Base-by-base conservation (phyloP, 2,329 filamentous ascomycete species). In the Verticillium dahliae region DNA sequence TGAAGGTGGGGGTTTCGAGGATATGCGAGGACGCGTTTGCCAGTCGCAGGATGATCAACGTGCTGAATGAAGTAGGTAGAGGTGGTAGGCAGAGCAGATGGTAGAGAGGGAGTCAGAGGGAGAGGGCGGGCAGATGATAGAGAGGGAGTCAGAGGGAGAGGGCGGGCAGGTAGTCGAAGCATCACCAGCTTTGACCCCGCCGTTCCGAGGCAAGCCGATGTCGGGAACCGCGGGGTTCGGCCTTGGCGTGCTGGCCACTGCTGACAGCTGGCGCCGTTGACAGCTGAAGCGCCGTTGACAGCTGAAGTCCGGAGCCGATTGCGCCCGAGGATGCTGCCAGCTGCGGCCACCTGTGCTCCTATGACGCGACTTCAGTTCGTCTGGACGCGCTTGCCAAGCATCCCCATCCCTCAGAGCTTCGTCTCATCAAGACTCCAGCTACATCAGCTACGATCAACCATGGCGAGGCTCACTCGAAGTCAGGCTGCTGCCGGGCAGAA, bases 201-300 rank as follows among this genome's bases (percentile, higher is more conserved):
- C 56, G 41, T 58, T 31, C 56, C 56, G 56, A 58, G 56, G 37
- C 56, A 41, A 58, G 56, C 56, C 56, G 56, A 58, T 7, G 14
- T 27, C 56, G 35, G 56, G n/a, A 33, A 18, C 18, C 15, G 11
- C 13, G 39, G 39, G 39, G 39, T 41, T 3, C 5, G 27, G 35
- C 35, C 9, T 13, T 37, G 2, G 35, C 35, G 35, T 7, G 35
- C 35, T 27, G 27, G 27, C 3, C 27, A 27, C 27, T 4, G 3
- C 6, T 37, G 35, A 37, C 35, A 37, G 35, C 35, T 37, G 27
- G 27, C 27, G 4, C 27, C 4, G 27, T 5, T 37, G 35, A 37
- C 35, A 37, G 35, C 35, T 37, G 35, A 37, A 37, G 27, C 27
- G 4, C 27, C 15, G 15, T 13, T 45, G 14, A 15, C 39, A n/a